These are phyloP conservation scores for Cadophora sp. DNA, from an alignment of 2,329 filamentous ascomycete genomes.

Conservation along the genomic window DNA sequence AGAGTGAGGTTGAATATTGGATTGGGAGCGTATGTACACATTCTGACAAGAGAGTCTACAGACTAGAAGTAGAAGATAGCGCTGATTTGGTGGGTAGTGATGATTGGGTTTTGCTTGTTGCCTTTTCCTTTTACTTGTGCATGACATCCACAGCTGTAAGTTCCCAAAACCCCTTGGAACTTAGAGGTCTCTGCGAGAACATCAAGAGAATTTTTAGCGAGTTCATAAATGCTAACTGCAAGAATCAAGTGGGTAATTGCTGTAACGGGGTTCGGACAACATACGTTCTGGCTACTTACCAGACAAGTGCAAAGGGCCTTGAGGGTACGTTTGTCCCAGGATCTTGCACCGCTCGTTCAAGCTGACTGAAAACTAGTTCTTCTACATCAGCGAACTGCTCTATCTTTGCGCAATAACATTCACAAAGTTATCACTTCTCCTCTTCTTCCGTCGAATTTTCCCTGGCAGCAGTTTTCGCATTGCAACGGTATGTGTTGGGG, in stretches of 20 bases:
- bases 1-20: slow-evolving; percentile 22
- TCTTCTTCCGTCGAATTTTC: slow-evolving; percentile 31
- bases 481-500: background rate
- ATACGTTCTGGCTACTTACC: slow-evolving; percentile 25
- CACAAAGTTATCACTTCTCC: slow-evolving; percentile 27
- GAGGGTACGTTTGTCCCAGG: background rate
- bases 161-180: background rate
- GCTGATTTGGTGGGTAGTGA: slow-evolving; percentile 9
- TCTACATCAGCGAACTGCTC: slow-evolving; percentile 23
- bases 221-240: background rate
- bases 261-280: slow-evolving; percentile 26
- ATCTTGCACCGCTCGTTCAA: background rate
- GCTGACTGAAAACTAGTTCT: slow-evolving; percentile 18
- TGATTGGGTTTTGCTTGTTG: slow-evolving; percentile 29
- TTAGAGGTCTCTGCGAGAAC: background rate
- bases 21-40: slow-evolving; percentile 12
- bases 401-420: slow-evolving; percentile 23
- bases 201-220: background rate
- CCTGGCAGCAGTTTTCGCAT: slow-evolving; percentile 3
- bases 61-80: background rate
- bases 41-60: background rate
- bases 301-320: slow-evolving; percentile 2
- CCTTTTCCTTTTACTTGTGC: slow-evolving; percentile 7
- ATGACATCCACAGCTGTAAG: slow-evolving; percentile 16
- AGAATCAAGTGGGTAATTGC: slow-evolving; percentile 4